Evolutionary conservation across 2,329 filamentous ascomycete genomes (phyloP).

Genomic region (Cladosporium sp.): DNA sequence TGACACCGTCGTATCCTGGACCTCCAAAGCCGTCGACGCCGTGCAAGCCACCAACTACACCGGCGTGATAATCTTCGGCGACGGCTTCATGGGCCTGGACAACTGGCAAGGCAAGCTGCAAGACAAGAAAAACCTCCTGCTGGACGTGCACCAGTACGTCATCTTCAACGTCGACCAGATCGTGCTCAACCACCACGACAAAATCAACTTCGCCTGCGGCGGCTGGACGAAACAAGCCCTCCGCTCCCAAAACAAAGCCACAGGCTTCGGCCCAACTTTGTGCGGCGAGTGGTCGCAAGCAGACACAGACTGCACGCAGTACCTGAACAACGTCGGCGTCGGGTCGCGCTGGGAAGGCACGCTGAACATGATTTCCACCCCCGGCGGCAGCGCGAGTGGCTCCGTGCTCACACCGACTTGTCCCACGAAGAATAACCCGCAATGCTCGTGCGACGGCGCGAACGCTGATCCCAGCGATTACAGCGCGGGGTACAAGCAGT

Average conservation of each 20-base stretch:
- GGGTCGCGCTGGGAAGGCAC: slow-evolving; percentile 93
- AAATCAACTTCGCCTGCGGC: slow-evolving; percentile 80
- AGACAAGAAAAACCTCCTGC: slow-evolving; percentile 65
- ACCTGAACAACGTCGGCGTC: slow-evolving; percentile 84
- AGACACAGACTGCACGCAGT: slow-evolving; percentile 85
- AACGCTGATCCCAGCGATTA: slow-evolving; percentile 70
- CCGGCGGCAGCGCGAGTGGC: slow-evolving; percentile 52
- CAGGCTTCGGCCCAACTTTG: slow-evolving; percentile 87
- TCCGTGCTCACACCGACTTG: slow-evolving; percentile 69
- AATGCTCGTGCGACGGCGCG: slow-evolving; percentile 70
- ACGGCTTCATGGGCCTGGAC: slow-evolving; percentile 86
- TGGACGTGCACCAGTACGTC: slow-evolving; percentile 98
- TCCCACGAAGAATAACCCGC: slow-evolving; percentile 56
- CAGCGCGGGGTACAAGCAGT: slow-evolving; percentile 72
- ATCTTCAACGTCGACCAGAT: slow-evolving; percentile 94
- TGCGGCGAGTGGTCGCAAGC: slow-evolving; percentile 98
- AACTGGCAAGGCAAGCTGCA: slow-evolving; percentile 87
- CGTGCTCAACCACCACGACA: slow-evolving; percentile 72
- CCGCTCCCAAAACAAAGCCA: slow-evolving; percentile 65
- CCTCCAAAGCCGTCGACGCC: slow-evolving; percentile 64
- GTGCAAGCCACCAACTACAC: slow-evolving; percentile 73
- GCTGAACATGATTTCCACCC: slow-evolving; percentile 51
- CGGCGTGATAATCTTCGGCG: slow-evolving; percentile 76
- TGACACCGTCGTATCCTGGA: slow-evolving; percentile 72
- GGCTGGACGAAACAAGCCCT: slow-evolving; percentile 80